These are phyloP conservation scores for Paecilomyces variotii DNA, from an alignment of 2,329 filamentous ascomycete genomes.

Conservation along the genomic window DNA sequence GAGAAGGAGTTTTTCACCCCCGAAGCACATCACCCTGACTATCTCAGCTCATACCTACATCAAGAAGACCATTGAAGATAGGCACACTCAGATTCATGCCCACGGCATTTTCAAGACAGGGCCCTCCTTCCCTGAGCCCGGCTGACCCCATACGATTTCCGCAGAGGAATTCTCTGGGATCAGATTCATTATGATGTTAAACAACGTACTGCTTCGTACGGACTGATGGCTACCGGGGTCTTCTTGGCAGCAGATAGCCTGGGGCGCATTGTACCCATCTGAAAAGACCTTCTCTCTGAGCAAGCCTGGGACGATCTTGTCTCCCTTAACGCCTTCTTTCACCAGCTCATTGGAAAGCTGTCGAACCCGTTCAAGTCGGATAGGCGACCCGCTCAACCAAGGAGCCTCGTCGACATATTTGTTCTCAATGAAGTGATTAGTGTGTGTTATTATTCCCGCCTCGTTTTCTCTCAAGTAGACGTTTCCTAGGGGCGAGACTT, in stretches of 20 bases:
- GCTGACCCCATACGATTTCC: constrained; percentile 27
- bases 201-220: constrained; percentile 24
- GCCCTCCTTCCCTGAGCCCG: constrained; percentile 19
- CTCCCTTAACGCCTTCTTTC: constrained; percentile 10
- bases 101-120: constrained; percentile 21
- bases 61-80: not conserved
- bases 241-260: constrained; percentile 28
- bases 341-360: constrained; percentile 19
- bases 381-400: constrained; percentile 25
- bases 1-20: not conserved
- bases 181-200: constrained; percentile 31
- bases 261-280: constrained; percentile 27
- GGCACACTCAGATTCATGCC: not conserved
- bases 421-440: constrained; percentile 38
- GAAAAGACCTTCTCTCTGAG: constrained; percentile 27
- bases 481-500: constrained; percentile 21
- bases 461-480: constrained; percentile 27
- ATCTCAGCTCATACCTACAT: not conserved
- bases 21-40: not conserved
- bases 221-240: constrained; percentile 18
- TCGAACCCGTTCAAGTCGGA: constrained; percentile 20
- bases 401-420: constrained; percentile 22
- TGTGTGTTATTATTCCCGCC: constrained; percentile 31
- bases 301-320: constrained; percentile 12
- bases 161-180: constrained; percentile 15